A percentile compares a stretch with the other conserved stretches of the same genome.
Conservation (phyloP, 148 eudicot species). For the Spergularia bocconei region DNA sequence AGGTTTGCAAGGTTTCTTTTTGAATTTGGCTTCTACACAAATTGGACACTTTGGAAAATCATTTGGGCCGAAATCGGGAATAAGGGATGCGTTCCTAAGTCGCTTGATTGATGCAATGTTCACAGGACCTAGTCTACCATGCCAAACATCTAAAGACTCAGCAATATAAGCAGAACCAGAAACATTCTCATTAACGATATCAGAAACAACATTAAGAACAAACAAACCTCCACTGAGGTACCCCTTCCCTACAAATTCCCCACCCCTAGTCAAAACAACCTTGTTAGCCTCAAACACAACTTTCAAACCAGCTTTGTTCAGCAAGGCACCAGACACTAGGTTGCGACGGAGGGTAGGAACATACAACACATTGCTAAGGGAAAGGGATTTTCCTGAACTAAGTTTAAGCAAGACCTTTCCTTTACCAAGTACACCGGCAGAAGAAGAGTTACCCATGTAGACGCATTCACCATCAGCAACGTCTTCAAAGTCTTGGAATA, state of each 20-base stretch:
- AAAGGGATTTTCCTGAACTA: background rate
- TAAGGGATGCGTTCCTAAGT: background rate
- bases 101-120: background rate
- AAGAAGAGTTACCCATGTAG: too few species aligned
- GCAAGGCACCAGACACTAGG: background rate
- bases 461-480: background rate
- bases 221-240: too few species aligned
- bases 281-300: background rate
- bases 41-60: background rate
- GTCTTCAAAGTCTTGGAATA: background rate
- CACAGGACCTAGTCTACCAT: background rate
- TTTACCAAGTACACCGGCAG: background rate
- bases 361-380: background rate
- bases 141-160: conserved; percentile 4
- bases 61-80: background rate
- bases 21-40: conserved; percentile 1
- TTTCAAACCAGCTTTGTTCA: background rate
- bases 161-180: conserved; percentile 9
- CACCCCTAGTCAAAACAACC: background rate
- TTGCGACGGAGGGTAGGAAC: background rate
- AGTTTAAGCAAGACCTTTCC: background rate
- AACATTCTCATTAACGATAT: background rate
- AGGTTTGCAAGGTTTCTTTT: background rate
- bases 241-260: too few species aligned
- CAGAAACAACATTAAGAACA: background rate